Base-by-base conservation (phyloP, 1,139 yeast genomes). In the Hanseniaspora sp. region DNA sequence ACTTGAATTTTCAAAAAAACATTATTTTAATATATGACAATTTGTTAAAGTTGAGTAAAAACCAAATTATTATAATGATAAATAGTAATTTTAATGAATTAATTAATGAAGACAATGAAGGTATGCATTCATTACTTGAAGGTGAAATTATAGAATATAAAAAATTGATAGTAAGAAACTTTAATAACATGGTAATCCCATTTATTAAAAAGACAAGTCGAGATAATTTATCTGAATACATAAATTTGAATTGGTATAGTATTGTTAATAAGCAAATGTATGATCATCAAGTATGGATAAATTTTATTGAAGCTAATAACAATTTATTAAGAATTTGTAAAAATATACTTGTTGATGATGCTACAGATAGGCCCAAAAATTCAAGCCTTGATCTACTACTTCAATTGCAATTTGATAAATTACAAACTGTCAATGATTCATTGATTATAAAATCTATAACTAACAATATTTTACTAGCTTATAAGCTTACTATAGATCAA, bases 21-120 rank as follows among this genome's bases (percentile, higher is more conserved):
- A 63, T 64, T 43, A 61, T 78, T 53, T 67, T 67, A n/a, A 52
- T 46, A 8, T 71, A 74, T 56, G 65, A 67, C 30, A 76, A 75
- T 40, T 46, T 64, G 68, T 37, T 64, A 58, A 46, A 72, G 65
- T 57, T 62, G 68, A 46, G 60, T 70, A 41, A 66, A 61, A 59
- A 67, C 74, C 53, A 69, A 65, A 43, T 58, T 63, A 54, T 51
- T 9, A 45, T 51, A 6, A 44, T 18, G 31, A 51, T 51, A 8
- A 37, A 51, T 37, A 18, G 41, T 11, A 42, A 51, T n/a, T 51
- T 51, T 12, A 51, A 51, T 15, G 15, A 44, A 12, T 15, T 51
- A 9, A 29, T 44, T n/a, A n/a, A 33, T 5, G 45, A 38, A 15
- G 34, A 39, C 3, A 30, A 30, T 11, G 39, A 46, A 23, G 34